Conservation (phyloP, 108 stramenopile genomes). For the Skeletonema costatum region DNA sequence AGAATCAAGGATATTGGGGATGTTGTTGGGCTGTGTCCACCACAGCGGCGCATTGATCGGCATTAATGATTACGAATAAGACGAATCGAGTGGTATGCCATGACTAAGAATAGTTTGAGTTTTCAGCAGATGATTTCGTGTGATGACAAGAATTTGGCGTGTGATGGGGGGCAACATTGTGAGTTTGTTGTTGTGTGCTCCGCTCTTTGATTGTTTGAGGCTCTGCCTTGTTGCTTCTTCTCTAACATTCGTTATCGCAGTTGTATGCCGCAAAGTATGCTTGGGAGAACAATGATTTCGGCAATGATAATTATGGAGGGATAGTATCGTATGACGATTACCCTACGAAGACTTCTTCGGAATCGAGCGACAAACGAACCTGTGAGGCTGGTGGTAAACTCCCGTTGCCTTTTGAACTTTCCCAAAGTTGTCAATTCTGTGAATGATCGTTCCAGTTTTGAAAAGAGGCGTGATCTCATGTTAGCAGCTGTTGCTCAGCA, state of each 20-base stretch:
- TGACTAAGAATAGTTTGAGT: slow-evolving; percentile 50
- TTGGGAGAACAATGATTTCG: slow-evolving; percentile 31
- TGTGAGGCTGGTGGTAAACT: slow-evolving; percentile 22
- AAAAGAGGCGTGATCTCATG: slow-evolving; percentile 47
- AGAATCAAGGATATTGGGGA: slow-evolving; percentile 89
- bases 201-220: neutral
- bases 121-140: slow-evolving; percentile 86
- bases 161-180: slow-evolving; percentile 85
- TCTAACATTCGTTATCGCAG: neutral
- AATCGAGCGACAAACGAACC: slow-evolving; percentile 20
- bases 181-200: slow-evolving; percentile 43
- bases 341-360: slow-evolving; percentile 50
- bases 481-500: slow-evolving; percentile 49
- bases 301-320: slow-evolving; percentile 46
- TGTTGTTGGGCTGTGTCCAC: slow-evolving; percentile 94
- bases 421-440: slow-evolving; percentile 38
- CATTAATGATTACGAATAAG: slow-evolving; percentile 53
- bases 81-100: slow-evolving; percentile 1
- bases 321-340: slow-evolving; percentile 42
- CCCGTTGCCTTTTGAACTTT: slow-evolving; percentile 26
- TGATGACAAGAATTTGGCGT: slow-evolving; percentile 70
- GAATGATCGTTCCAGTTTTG: slow-evolving; percentile 34
- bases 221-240: neutral
- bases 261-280: slow-evolving; percentile 14
- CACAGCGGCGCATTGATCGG: slow-evolving; percentile 84